A percentile compares a stretch with the other conserved stretches of the same genome.
These are phyloP conservation scores for Glycine soja DNA, from an alignment of 306 rosid genomes.

Conservation along the genomic window DNA sequence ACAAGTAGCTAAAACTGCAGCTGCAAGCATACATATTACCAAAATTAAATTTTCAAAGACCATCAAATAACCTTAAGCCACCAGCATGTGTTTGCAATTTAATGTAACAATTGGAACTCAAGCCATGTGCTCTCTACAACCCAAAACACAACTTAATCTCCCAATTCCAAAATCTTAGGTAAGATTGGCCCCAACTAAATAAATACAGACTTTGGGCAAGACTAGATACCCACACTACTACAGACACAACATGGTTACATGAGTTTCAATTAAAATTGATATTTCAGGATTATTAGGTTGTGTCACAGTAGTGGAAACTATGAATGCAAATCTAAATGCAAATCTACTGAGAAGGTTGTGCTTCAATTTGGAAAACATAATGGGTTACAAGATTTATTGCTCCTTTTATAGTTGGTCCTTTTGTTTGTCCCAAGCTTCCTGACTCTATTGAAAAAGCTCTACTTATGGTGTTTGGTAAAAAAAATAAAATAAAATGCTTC, in stretches of 20 bases:
- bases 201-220: conserved; percentile 53
- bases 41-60: too few relatives aligned
- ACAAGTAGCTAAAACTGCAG: conserved; percentile 28
- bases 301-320: conserved; percentile 40
- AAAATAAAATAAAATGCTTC: too few relatives aligned
- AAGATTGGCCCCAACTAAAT: conserved; percentile 58
- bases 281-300: conserved; percentile 29
- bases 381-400: too few relatives aligned
- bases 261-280: conserved; percentile 40
- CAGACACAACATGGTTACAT: conserved; percentile 42
- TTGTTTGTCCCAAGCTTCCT: too few relatives aligned
- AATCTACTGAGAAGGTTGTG: too few relatives aligned
- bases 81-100: conserved; percentile 42
- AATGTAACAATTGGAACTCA: conserved; percentile 24
- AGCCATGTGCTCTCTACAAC: conserved; percentile 41
- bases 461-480: too few relatives aligned
- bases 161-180: conserved; percentile 41
- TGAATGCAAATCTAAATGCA: conserved; percentile 43
- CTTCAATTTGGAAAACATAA: too few relatives aligned
- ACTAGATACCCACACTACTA: conserved; percentile 39
- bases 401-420: too few relatives aligned
- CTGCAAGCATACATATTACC: conserved; percentile 51
- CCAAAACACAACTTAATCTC: conserved; percentile 50
- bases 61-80: conserved; percentile 36
- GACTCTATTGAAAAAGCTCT: too few relatives aligned